Evolutionary conservation across 2,329 filamentous ascomycete genomes (phyloP).

Genomic region (Coleophoma cylindrospora): DNA sequence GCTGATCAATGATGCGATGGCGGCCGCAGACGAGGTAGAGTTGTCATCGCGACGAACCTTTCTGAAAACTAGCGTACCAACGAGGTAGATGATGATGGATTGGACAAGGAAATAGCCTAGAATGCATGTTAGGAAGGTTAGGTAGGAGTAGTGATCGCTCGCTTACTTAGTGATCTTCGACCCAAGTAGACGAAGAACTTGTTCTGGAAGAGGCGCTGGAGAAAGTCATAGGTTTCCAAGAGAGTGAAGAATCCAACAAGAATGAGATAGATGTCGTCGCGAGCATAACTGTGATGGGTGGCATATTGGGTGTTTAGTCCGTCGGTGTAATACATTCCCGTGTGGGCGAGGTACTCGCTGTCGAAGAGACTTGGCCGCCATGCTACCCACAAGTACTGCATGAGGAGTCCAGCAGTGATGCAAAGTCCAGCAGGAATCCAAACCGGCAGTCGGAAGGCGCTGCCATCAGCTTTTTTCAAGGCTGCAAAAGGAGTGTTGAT

Average conservation of each 20-base stretch:
- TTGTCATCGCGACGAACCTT: neutral
- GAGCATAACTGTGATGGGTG: conserved; percentile 27
- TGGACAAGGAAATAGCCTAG: conserved; percentile 1
- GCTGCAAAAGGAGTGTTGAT: conserved; percentile 4
- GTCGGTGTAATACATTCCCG: conserved; percentile 31
- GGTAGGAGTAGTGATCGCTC: neutral
- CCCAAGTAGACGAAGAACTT: conserved; percentile 32
- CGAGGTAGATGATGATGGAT: conserved; percentile 1
- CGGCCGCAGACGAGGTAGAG: conserved; percentile 1
- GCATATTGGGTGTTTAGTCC: conserved; percentile 30
- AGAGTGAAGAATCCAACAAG: conserved; percentile 35
- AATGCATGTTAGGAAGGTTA: neutral
- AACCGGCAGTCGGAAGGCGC: conserved; percentile 15
- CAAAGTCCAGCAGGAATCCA: conserved; percentile 28
- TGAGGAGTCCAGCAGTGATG: conserved; percentile 28
- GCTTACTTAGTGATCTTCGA: conserved; percentile 36
- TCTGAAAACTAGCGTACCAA: neutral
- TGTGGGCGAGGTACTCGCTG: conserved; percentile 34
- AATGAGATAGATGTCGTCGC: conserved; percentile 37
- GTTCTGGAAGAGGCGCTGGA: conserved; percentile 30
- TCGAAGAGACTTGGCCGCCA: conserved; percentile 29
- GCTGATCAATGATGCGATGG: conserved; percentile 1
- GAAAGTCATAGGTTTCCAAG: conserved; percentile 31
- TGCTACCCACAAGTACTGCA: conserved; percentile 38
- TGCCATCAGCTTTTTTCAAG: neutral